Base-by-base conservation (phyloP, 345 rosid genomes). In the Dimocarpus longan region DNA sequence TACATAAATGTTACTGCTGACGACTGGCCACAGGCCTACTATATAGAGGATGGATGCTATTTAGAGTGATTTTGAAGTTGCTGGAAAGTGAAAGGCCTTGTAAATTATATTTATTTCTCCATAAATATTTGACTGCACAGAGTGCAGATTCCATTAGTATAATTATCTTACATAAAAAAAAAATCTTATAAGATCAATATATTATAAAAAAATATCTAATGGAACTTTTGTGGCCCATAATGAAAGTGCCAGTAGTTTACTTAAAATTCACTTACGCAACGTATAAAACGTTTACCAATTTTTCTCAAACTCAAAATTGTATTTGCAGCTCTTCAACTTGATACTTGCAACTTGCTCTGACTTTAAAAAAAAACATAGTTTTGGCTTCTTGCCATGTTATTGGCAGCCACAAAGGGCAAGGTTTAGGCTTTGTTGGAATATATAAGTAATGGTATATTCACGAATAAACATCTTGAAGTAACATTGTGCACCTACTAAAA, bases 341-440 rank as follows among this genome's bases (percentile, higher is more conserved):
- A 67, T 46, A 7, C 52, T 32, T 32, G 59, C 59, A 71, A 54
- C 24, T 46, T 48, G 77, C 57, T 63, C 40, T 62, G 57, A 62
- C 77, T 74, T 43, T 5, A 15, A 60, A 39, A 6, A 22, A 24
- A 16, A 40, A 28, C 13, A 5, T 8, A 64, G 0, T 5, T 32
- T 32, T 32, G 37, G 37, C 37, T 32, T 73, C 9, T 74, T 63
- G 24, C 59, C 54, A 24, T 44, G 60, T 69, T 65, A 73, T 75
- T 81, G 78, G 75, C 48, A 66, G 64, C 56, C 37, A 12, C 12
- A 66, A 79, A 78, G 44, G 59, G 59, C 39, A 69, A 37, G 19
- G 40, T 50, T 44, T 59, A 6, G 65, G 28, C 42, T 39, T 16
- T 44, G 10, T 22, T n/a, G 78, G 68, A 60, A 60, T 60, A 44